These are phyloP conservation scores for Austropuccinia psidii DNA, from an alignment of 1,284 basidiomycete species.

Conservation along the genomic window DNA sequence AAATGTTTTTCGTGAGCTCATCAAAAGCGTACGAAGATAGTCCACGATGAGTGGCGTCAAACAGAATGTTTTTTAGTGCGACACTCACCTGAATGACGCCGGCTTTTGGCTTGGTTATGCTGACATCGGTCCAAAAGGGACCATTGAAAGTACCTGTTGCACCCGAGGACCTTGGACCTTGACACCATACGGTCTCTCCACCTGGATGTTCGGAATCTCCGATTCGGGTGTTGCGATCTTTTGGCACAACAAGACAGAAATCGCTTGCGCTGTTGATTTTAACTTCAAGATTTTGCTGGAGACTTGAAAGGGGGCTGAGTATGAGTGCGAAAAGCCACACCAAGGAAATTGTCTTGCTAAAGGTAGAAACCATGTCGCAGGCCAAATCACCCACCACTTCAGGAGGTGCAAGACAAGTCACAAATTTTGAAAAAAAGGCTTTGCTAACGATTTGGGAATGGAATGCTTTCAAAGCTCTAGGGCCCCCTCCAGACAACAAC, in stretches of 20 bases:
- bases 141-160: conserved; percentile 36
- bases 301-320: no score
- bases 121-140: conserved; percentile 38
- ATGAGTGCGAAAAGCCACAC: no score
- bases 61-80: not conserved
- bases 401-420: no score
- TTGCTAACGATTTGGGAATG: no score
- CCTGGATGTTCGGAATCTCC: conserved; percentile 34
- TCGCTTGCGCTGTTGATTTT: conserved; percentile 3
- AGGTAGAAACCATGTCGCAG: no score
- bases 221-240: conserved; percentile 37
- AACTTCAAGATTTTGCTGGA: conserved; percentile 10
- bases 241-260: conserved; percentile 40
- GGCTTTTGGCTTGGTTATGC: conserved; percentile 22
- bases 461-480: no score
- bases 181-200: conserved; percentile 37
- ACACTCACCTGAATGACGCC: conserved; percentile 21
- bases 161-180: conserved; percentile 7
- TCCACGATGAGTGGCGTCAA: not conserved
- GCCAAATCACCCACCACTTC: no score
- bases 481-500: no score
- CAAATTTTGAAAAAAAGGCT: no score
- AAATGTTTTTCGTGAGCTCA: not conserved
- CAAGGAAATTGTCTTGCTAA: no score
- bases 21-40: not conserved